phyloP scores from a whole-genome alignment of 2,329 filamentous ascomycete genomes.

The Rutstroemia sp. region DNA sequence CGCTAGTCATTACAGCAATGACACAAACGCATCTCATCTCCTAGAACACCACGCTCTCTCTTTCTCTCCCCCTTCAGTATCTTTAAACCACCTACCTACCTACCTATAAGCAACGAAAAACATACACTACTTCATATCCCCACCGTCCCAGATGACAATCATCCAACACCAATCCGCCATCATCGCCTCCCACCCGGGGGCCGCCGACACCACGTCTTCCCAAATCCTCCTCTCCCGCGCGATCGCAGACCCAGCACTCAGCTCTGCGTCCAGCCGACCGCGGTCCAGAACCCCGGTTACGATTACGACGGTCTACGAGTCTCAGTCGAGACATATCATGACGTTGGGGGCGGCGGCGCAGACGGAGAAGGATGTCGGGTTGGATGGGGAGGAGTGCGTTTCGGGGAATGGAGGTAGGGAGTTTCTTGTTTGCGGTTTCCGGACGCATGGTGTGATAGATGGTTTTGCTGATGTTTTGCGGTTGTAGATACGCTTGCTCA shows the following conservation, averaged over 20 bases:
- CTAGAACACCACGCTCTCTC: background rate
- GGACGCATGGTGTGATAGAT: background rate
- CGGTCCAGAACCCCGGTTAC: constrained; percentile 10
- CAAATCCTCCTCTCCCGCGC: constrained; percentile 39
- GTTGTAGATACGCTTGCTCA: background rate
- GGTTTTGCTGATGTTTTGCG: too few relatives aligned
- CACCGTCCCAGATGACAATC: constrained; percentile 13
- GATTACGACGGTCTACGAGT: constrained; percentile 25
- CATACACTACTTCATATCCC: background rate
- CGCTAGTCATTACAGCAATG: background rate
- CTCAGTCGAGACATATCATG: constrained; percentile 23
- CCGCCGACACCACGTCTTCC: constrained; percentile 36
- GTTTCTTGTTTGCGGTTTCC: background rate
- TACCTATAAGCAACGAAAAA: background rate
- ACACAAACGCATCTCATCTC: background rate
- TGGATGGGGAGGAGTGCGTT: background rate
- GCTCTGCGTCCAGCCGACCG: background rate
- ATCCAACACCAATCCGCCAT: constrained; percentile 21
- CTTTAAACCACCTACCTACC: too few relatives aligned
- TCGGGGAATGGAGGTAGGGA: background rate
- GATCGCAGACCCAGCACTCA: constrained; percentile 31
- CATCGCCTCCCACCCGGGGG: constrained; percentile 18
- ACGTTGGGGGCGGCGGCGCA: constrained; percentile 19
- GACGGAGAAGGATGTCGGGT: background rate
- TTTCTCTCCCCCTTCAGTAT: background rate